A percentile compares a stretch with the other conserved stretches of the same genome.
These are phyloP conservation scores for Lachancea quebecensis DNA, from an alignment of 805 yeast genomes.

Conservation along the genomic window DNA sequence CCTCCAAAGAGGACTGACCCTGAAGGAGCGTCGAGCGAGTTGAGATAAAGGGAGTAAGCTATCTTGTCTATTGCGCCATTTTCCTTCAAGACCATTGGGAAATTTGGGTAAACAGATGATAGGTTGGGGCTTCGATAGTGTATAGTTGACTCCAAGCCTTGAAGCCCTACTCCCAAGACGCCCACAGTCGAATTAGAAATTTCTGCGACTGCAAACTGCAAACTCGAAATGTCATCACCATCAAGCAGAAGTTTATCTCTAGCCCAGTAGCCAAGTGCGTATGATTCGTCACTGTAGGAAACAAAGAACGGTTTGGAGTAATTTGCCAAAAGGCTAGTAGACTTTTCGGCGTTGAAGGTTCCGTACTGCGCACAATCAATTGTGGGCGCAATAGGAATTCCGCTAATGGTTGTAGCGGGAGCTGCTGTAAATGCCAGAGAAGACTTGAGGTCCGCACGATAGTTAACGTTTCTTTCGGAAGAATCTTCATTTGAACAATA, in stretches of 20 bases:
- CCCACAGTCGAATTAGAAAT: conserved; percentile 51
- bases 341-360: conserved; percentile 13
- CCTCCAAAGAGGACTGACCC: conserved; percentile 62
- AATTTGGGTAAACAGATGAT: conserved; percentile 41
- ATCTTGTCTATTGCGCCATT: conserved; percentile 45
- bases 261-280: conserved; percentile 54
- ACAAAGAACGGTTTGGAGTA: conserved; percentile 31
- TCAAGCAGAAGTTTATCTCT: conserved; percentile 49
- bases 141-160: conserved; percentile 48
- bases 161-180: conserved; percentile 62
- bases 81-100: conserved; percentile 50
- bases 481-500: conserved; percentile 16
- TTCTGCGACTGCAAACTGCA: conserved; percentile 65
- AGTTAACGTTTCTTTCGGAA: background rate
- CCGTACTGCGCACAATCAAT: conserved; percentile 18
- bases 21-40: conserved; percentile 30
- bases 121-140: conserved; percentile 5
- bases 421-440: background rate
- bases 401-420: conserved; percentile 12
- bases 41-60: conserved; percentile 54
- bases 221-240: conserved; percentile 37
- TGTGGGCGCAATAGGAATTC: conserved; percentile 10
- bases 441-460: background rate
- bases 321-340: conserved; percentile 13
- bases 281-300: conserved; percentile 42